Percentiles rank a stretch among this genome's conserved stretches.
These are phyloP conservation scores for Mycena galopus DNA, from an alignment of 768 basidiomycete genomes.

Conservation along the genomic window DNA sequence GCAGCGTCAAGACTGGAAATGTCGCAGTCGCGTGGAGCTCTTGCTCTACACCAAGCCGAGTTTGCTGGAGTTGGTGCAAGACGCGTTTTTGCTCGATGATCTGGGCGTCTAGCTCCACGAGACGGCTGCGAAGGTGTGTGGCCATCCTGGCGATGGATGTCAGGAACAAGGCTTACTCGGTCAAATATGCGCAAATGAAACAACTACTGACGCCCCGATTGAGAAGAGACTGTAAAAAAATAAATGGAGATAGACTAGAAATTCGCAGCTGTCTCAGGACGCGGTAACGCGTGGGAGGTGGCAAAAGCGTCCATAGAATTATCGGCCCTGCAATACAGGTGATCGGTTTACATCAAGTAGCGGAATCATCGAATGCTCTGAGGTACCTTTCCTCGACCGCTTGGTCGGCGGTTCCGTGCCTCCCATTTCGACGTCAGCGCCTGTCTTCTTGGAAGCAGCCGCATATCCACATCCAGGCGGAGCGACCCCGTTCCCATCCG, in stretches of 20 bases:
- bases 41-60: background rate
- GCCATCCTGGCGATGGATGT: too few species aligned
- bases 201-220: too few species aligned
- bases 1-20: background rate
- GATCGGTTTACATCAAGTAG: background rate
- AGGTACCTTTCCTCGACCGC: slow-evolving; percentile 21
- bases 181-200: background rate
- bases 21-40: background rate
- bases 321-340: background rate
- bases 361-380: slow-evolving; percentile 36
- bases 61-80: background rate
- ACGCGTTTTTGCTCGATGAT: background rate
- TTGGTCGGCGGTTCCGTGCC: slow-evolving; percentile 27
- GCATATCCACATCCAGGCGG: background rate
- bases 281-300: too few species aligned
- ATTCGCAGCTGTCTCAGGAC: too few species aligned
- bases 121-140: background rate
- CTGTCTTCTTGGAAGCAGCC: background rate
- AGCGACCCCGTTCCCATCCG: slow-evolving; percentile 8
- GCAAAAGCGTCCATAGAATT: too few species aligned
- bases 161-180: too few species aligned
- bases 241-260: too few species aligned
- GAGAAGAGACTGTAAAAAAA: too few species aligned
- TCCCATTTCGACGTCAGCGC: slow-evolving; percentile 1
- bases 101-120: background rate